Percentiles rank a stretch among this genome's conserved stretches.
These are phyloP conservation scores for Adansonia madagascariensis DNA, from an alignment of 441 rosid species.

Conservation along the genomic window DNA sequence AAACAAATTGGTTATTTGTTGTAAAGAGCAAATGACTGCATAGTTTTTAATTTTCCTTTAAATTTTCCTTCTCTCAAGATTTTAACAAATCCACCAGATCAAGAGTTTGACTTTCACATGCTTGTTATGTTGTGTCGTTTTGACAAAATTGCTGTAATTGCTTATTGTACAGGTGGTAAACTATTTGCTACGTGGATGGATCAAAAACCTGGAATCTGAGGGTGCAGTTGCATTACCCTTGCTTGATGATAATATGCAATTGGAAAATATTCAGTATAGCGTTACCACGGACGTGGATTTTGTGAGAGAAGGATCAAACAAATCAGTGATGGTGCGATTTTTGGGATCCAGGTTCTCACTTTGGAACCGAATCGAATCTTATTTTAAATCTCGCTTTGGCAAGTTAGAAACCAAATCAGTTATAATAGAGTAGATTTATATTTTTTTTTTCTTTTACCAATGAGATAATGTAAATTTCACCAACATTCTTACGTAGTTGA, in stretches of 20 bases:
- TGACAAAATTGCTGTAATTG: background rate
- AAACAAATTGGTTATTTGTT: background rate
- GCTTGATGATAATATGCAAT: constrained; percentile 42
- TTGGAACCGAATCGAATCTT: constrained; percentile 56
- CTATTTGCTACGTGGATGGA: constrained; percentile 82
- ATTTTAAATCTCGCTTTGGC: constrained; percentile 44
- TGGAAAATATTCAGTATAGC: constrained; percentile 37
- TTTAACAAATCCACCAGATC: background rate
- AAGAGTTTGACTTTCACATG: background rate
- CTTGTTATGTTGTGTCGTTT: background rate
- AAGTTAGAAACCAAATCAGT: constrained; percentile 35
- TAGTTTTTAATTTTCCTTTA: background rate
- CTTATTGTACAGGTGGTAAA: constrained; percentile 66
- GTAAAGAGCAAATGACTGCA: background rate
- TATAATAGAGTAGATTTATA: too few relatives aligned
- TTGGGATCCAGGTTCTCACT: constrained; percentile 52
- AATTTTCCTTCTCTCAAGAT: background rate
- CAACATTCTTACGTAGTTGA: background rate
- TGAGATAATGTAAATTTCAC: constrained; percentile 18
- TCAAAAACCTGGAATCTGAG: constrained; percentile 64
- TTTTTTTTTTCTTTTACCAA: background rate
- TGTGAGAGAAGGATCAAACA: constrained; percentile 60
- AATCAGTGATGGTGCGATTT: constrained; percentile 50
- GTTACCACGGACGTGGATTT: constrained; percentile 61
- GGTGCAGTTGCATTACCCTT: constrained; percentile 65